phyloP scores from a whole-genome alignment of 2,329 filamentous ascomycete species.

The Beauveria sp. region DNA sequence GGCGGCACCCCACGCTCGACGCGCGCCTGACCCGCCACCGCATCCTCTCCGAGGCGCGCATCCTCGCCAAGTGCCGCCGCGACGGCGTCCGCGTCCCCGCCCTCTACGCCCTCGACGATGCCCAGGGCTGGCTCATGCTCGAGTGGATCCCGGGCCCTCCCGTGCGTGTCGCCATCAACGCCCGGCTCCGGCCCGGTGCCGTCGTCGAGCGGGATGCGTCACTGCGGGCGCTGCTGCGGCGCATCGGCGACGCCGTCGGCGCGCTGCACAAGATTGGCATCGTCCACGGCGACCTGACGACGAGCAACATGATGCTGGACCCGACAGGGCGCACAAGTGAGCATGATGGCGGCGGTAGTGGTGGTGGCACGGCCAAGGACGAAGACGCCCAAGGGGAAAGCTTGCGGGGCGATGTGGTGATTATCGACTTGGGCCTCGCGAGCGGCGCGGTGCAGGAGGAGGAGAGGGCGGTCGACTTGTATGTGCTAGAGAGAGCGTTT shows the following conservation, averaged over 20 bases:
- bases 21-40: slow-evolving; percentile 77
- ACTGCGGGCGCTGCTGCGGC: slow-evolving; percentile 56
- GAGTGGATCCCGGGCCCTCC: slow-evolving; percentile 76
- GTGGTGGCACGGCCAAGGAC: slow-evolving; percentile 16
- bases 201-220: slow-evolving; percentile 36
- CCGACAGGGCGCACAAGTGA: slow-evolving; percentile 9
- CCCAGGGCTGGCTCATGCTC: slow-evolving; percentile 66
- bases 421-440: slow-evolving; percentile 93
- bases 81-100: slow-evolving; percentile 78
- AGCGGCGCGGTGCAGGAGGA: slow-evolving; percentile 76
- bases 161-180: slow-evolving; percentile 62
- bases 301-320: slow-evolving; percentile 87
- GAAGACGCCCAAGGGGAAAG: slow-evolving; percentile 15
- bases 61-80: slow-evolving; percentile 68
- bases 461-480: slow-evolving; percentile 90
- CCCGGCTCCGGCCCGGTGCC: slow-evolving; percentile 46
- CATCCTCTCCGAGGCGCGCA: slow-evolving; percentile 80
- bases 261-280: slow-evolving; percentile 76
- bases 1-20: slow-evolving; percentile 86
- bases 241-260: slow-evolving; percentile 65
- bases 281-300: slow-evolving; percentile 92
- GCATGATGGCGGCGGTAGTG: too few relatives aligned
- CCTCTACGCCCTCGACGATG: slow-evolving; percentile 62
- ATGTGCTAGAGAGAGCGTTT: slow-evolving; percentile 91
- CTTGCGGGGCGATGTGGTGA: slow-evolving; percentile 66